Base-by-base conservation (phyloP, 306 rosid species). In the Lablab purpureus region DNA sequence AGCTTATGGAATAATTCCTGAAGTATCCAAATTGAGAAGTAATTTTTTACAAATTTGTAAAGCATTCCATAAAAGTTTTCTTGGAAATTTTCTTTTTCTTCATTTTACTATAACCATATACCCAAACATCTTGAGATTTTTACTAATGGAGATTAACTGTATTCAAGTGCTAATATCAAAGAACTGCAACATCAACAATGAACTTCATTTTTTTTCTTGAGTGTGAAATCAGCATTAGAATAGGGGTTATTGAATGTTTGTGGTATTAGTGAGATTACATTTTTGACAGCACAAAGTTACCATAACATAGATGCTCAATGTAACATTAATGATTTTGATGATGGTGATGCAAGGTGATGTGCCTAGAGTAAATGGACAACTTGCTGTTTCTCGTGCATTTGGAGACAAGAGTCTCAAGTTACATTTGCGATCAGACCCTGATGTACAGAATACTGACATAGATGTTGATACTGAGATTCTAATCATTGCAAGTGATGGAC, bases 351-450 rank as follows among this genome's bases (percentile, higher is more conserved):
- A 32, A 92, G 97, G 97, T 83, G 98, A 94, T 45, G 97, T 94
- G 37, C 97, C 97, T 63, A 82, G 97, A 87, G 98, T 94, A 64
- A 94, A 94, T 13, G 98, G 98, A 18, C 97, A 94, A 86, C 87
- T 94, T 40, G 98, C 98, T 1, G 98, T 92, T 83, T 87, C 98
- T 67, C 97, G 97, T 19, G 98, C 98, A 65, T 94, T 94, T 52
- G 97, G 97, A 63, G 98, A 94, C 84, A 94, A 92, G 81, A 94
- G 97, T 84, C 97, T 94, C 18, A 94, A 94, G 87, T 87, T 87
- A 47, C 98, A 94, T 80, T 67, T 92, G 89, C 91, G 97, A 52
- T 92, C 97, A 5, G 97, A 94, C 73, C 97, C 97, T 0, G 97
- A 92, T 79, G 82, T 92, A 67, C 82, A 64, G 14, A 74, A 45